Conservation (phyloP, 2,329 filamentous ascomycete genomes). For the Ophiocordyceps camponoti-floridani region DNA sequence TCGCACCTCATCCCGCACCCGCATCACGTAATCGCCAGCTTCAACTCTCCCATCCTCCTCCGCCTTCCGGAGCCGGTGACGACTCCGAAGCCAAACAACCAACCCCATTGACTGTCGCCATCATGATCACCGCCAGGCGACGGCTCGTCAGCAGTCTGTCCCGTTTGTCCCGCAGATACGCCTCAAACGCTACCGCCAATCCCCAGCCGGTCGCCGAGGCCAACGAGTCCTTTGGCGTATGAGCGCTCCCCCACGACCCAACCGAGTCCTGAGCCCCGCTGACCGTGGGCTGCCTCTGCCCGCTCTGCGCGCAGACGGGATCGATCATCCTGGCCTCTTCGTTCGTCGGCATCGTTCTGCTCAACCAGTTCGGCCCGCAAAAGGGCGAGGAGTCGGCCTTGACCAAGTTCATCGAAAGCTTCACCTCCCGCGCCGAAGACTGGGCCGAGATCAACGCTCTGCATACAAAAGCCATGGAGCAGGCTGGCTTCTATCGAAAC, state of each 20-base stretch:
- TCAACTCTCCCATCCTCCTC: background rate
- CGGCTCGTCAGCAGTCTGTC: slow-evolving; percentile 21
- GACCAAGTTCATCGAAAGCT: slow-evolving; percentile 25
- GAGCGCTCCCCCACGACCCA: slow-evolving; percentile 8
- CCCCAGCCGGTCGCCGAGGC: slow-evolving; percentile 27
- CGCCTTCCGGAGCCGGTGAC: background rate
- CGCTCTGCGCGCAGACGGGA: slow-evolving; percentile 18
- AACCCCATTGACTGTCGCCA: slow-evolving; percentile 15
- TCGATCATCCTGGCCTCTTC: slow-evolving; percentile 27
- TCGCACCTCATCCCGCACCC: too few species aligned
- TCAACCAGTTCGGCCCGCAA: slow-evolving; percentile 31
- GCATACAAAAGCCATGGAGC: slow-evolving; percentile 32
- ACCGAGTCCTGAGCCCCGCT: background rate
- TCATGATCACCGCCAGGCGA: slow-evolving; percentile 26
- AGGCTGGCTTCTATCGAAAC: slow-evolving; percentile 39
- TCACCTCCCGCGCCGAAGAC: slow-evolving; percentile 26
- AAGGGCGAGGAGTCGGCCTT: slow-evolving; percentile 31
- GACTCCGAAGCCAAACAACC: background rate
- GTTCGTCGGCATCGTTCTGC: slow-evolving; percentile 23
- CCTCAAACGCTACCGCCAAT: slow-evolving; percentile 32
- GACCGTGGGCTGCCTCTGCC: background rate
- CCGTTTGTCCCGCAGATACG: slow-evolving; percentile 28
- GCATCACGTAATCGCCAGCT: background rate
- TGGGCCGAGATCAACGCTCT: slow-evolving; percentile 35
- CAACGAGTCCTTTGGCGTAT: slow-evolving; percentile 39